These are phyloP conservation scores for Lactuca sativa DNA, from an alignment of 129 eudicot genomes.

Conservation along the genomic window DNA sequence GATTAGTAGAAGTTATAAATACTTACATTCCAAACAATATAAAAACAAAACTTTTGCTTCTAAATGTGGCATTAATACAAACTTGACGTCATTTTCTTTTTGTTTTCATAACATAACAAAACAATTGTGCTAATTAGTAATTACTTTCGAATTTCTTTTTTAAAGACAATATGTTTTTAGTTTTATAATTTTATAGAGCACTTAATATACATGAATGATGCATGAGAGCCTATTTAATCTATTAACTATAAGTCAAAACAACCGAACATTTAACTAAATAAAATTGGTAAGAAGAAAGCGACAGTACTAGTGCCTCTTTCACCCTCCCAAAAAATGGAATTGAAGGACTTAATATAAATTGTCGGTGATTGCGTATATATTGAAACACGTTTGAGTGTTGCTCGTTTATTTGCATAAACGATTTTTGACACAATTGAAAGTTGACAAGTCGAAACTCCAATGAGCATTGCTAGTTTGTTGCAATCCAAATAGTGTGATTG, in stretches of 20 bases:
- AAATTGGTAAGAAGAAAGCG: neutral
- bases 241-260: too few relatives aligned
- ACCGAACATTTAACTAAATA: too few relatives aligned
- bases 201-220: too few relatives aligned
- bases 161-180: neutral
- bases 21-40: constrained; percentile 12
- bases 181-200: too few relatives aligned
- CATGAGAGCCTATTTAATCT: too few relatives aligned
- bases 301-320: neutral
- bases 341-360: neutral
- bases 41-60: neutral
- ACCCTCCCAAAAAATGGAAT: too few relatives aligned
- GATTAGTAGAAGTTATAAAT: constrained; percentile 18
- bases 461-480: neutral
- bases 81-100: constrained; percentile 19
- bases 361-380: neutral
- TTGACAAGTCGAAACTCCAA: neutral
- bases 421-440: too few relatives aligned
- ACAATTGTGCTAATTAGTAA: neutral
- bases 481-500: neutral
- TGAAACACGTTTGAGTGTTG: neutral
- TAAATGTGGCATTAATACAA: constrained; percentile 15
- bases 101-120: neutral
- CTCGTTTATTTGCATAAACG: neutral
- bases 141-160: neutral